A percentile compares a stretch with the other conserved stretches of the same genome.
Conservation (phyloP, 495 filamentous ascomycete species). For the Clavariopsis aquatica region DNA sequence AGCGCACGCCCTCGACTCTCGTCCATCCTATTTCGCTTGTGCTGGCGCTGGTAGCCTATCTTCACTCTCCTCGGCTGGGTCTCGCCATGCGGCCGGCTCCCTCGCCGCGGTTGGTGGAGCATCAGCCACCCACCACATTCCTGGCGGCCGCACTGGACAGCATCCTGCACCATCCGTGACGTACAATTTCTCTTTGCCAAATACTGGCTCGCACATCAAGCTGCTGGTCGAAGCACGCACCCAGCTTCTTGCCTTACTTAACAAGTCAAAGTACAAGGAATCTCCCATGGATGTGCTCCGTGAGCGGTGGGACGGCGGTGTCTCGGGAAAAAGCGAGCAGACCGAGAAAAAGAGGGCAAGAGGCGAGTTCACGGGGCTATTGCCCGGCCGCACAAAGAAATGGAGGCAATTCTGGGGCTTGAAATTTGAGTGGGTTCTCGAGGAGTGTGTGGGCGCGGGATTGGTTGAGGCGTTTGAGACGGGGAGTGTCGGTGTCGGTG, state of each 20-base stretch:
- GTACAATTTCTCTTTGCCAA: conserved; percentile 70
- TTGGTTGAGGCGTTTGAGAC: conserved; percentile 86
- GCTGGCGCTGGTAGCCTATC: conserved; percentile 56
- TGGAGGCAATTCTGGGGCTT: conserved; percentile 81
- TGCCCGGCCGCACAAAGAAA: conserved; percentile 75
- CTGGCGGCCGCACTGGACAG: conserved; percentile 49
- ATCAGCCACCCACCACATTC: conserved; percentile 55
- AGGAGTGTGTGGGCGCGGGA: conserved; percentile 75
- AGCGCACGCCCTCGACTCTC: conserved; percentile 50
- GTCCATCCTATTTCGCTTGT: conserved; percentile 54
- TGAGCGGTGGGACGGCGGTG: conserved; percentile 80
- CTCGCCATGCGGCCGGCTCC: conserved; percentile 62
- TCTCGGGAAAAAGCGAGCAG: conserved; percentile 59
- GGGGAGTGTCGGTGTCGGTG: conserved; percentile 72
- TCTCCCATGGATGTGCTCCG: conserved; percentile 65
- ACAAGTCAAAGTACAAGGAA: conserved; percentile 63
- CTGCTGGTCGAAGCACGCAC: conserved; percentile 66
- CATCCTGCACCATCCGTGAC: not conserved
- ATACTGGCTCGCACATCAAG: conserved; percentile 70
- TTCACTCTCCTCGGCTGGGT: conserved; percentile 55
- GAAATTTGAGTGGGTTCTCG: conserved; percentile 74
- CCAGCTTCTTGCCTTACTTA: conserved; percentile 65
- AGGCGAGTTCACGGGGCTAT: conserved; percentile 68
- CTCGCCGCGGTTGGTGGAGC: conserved; percentile 63
- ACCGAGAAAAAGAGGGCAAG: conserved; percentile 62